Percentiles rank a stretch among this genome's conserved stretches.
These are phyloP conservation scores for Oxytropis ochrocephala DNA, from an alignment of 306 rosid genomes.

Conservation along the genomic window DNA sequence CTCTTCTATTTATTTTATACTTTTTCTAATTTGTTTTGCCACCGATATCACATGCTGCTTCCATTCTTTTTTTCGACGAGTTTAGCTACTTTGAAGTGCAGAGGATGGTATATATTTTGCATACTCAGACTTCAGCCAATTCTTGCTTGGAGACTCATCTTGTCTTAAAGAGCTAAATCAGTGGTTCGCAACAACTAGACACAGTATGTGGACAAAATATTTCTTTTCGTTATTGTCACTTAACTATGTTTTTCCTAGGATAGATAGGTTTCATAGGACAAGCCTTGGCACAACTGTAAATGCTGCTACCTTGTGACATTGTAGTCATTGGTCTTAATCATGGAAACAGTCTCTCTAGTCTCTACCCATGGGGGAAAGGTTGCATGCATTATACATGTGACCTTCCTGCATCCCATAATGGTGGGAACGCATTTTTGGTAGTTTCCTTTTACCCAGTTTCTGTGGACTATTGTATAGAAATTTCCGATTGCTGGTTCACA, in stretches of 20 bases:
- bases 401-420: neutral
- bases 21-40: neutral
- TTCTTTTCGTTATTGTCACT: neutral
- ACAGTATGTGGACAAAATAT: conserved; percentile 45
- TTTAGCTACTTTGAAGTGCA: conserved; percentile 38
- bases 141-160: conserved; percentile 80
- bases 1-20: neutral
- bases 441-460: neutral
- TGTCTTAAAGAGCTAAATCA: conserved; percentile 85
- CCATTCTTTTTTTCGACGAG: conserved; percentile 23
- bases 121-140: conserved; percentile 76
- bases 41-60: neutral
- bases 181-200: conserved; percentile 95
- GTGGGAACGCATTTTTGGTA: neutral
- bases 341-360: neutral
- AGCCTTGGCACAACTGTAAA: neutral
- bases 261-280: neutral
- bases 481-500: neutral
- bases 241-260: neutral
- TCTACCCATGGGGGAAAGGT: neutral
- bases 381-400: neutral
- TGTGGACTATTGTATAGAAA: neutral
- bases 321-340: neutral
- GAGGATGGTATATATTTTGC: conserved; percentile 91
- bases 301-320: neutral